A percentile compares a stretch with the other conserved stretches of the same genome.
Evolutionary conservation across 768 basidiomycete species (phyloP).

Genomic region (Neoboletus subvelutipes): DNA sequence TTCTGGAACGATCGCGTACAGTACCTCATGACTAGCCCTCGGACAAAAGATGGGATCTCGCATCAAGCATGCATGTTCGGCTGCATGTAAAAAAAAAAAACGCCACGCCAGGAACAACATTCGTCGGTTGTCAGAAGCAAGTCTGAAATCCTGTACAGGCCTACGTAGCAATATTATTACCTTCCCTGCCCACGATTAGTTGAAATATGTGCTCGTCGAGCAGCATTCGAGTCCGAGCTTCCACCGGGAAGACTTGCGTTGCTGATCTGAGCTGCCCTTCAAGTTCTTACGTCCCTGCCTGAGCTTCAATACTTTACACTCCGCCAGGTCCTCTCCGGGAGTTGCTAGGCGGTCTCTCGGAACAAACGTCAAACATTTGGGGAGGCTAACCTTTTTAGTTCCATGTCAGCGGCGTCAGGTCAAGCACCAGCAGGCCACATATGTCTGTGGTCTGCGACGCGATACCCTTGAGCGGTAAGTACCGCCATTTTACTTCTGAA

Average conservation of each 20-base stretch:
- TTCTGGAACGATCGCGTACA: not conserved
- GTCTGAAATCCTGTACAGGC: not conserved
- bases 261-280: too few relatives aligned
- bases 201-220: not conserved
- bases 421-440: conserved; percentile 23
- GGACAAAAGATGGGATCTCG: conserved; percentile 19
- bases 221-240: not conserved
- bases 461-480: conserved; percentile 17
- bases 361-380: conserved; percentile 23
- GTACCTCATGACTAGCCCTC: not conserved
- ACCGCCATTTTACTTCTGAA: conserved; percentile 29
- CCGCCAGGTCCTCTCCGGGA: conserved; percentile 25
- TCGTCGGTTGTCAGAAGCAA: conserved; percentile 1
- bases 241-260: not conserved
- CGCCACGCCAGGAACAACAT: conserved; percentile 22
- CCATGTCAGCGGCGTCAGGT: conserved; percentile 30
- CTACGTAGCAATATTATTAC: not conserved
- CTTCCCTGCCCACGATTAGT: not conserved
- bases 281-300: conserved; percentile 2
- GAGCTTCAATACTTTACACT: conserved; percentile 10
- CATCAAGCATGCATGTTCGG: conserved; percentile 11
- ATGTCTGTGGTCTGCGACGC: conserved; percentile 29
- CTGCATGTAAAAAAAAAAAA: conserved; percentile 13
- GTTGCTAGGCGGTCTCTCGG: conserved; percentile 33
- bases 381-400: conserved; percentile 28